Evolutionary conservation across 1,284 basidiomycete species (phyloP), one percentile per base, ranked within the genome.

Genomic region (Phellinidium pouzarii): DNA sequence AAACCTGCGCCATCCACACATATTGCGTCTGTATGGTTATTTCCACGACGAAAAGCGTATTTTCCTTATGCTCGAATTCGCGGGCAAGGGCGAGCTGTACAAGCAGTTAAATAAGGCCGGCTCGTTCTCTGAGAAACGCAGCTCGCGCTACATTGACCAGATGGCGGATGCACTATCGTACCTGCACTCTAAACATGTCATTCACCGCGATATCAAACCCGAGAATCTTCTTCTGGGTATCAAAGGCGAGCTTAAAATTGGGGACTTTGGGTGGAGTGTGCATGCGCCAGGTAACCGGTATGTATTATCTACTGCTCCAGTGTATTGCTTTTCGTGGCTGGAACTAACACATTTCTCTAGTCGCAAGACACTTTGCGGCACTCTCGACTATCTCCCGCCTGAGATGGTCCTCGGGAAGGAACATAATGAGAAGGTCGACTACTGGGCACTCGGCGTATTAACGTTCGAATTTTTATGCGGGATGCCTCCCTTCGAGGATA

Each of bases 151-250:
- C 69, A 89, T 97, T 60, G 90, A 93, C 61, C 96, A 99, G 68
- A 98, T 99, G 94, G 90, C 95, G 12, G 96, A 99, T 66, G 96
- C 95, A 1, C 74, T 99, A 42, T 75, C 75, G 7, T 99, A 99
- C 66, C 77, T 99, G 2, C 96, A 99, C 67, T 75, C 78, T 53
- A 99, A 99, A 66, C 94, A 99, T 64, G 92, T 99, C 60, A 99
- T 99, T 55, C 96, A 99, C 66, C 84, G 96, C 22, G 96, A 99
- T 64, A 99, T 99, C 75, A 99, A 99, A 70, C 96, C 96, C 0
- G 96, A 98, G 71, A 99, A 99, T 66, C 71, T 99, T 47, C 77
- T 99, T 6, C 74, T 99, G 7, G 95, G 94, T 12, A 83, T 99
- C 62, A 91, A 94, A 59, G 96, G 95, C 42, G 95, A 99, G 66